A percentile compares a stretch with the other conserved stretches of the same genome.
Evolutionary conservation across 1,139 yeast species (phyloP).

Genomic region (Yamadazyma triangularis): DNA sequence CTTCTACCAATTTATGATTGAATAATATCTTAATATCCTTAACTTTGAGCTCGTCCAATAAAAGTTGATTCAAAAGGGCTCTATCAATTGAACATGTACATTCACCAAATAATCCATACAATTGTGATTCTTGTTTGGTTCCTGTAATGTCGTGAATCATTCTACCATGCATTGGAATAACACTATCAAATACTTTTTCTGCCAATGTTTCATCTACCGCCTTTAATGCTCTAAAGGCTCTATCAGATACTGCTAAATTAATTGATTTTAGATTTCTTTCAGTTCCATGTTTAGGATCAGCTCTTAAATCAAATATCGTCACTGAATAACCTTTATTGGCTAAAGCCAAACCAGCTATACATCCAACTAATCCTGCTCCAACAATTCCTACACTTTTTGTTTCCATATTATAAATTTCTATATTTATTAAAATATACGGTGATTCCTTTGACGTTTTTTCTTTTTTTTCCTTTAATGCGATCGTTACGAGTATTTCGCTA

Average conservation of each 20-base stretch:
- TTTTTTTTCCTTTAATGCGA: no score
- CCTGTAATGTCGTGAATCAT: slow-evolving; percentile 81
- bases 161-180: slow-evolving; percentile 84
- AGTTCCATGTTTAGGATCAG: slow-evolving; percentile 29
- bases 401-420: no score
- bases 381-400: slow-evolving; percentile 43
- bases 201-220: slow-evolving; percentile 60
- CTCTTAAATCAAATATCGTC: slow-evolving; percentile 57
- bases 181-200: slow-evolving; percentile 48
- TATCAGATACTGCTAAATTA: slow-evolving; percentile 79
- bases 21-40: slow-evolving; percentile 47
- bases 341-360: slow-evolving; percentile 79
- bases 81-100: slow-evolving; percentile 84
- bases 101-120: slow-evolving; percentile 83
- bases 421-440: no score
- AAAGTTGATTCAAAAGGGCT: slow-evolving; percentile 59
- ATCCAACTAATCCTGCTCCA: slow-evolving; percentile 90
- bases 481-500: slow-evolving; percentile 7
- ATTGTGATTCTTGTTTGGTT: slow-evolving; percentile 56
- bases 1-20: slow-evolving; percentile 49
- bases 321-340: slow-evolving; percentile 72
- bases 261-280: slow-evolving; percentile 57
- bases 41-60: slow-evolving; percentile 55
- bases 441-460: no score
- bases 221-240: slow-evolving; percentile 72